Base-by-base conservation (phyloP, 306 rosid species). In the Echinosophora koreensis region DNA sequence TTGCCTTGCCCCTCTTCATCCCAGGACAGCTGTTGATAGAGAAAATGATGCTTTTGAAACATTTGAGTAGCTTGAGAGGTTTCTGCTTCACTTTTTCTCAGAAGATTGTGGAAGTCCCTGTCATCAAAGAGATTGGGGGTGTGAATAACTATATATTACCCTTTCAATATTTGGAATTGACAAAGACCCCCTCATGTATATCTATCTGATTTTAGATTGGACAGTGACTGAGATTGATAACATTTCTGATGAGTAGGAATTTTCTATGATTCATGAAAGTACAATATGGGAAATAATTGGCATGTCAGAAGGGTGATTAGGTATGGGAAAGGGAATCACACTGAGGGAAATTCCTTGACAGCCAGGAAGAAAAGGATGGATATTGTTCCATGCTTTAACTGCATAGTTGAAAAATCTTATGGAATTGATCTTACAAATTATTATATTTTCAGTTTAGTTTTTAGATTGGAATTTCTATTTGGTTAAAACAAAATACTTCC, bases 61-160 rank as follows among this genome's bases (percentile, higher is more conserved):
- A 86, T 73, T 82, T 85, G 92, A 89, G 89, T 88, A 86, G 87
- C 91, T 88, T 92, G 62, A 83, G 82, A 82, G 96, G 85, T 87
- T 88, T 78, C 83, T 86, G 63, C 87, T 80, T 80, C 81, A 80
- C 76, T 72, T 84, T 83, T 76, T 79, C 81, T 84, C 72, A 74
- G 49, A 71, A 71, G 74, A 16, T 62, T 39, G 66, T 46, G 66
- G 38, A 18, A 38, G 83, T 80, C 78, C 9, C 55, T 82, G 55
- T 83, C 87, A 71, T 84, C 76, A 51, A 49, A 54, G 17, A 81
- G 7, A 44, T 41, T 52, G 14, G 5, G 6, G 28, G 14, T 44
- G 22, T 14, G 59, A 71, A 72, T 76, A 78, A 83, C 86, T 28
- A 51, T 17, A n/a, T n/a, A 63, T 38, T 68, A 72, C 81, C 77